These are phyloP conservation scores for Rhynchosporium graminicola DNA, from an alignment of 2,329 filamentous ascomycete genomes.

Conservation along the genomic window DNA sequence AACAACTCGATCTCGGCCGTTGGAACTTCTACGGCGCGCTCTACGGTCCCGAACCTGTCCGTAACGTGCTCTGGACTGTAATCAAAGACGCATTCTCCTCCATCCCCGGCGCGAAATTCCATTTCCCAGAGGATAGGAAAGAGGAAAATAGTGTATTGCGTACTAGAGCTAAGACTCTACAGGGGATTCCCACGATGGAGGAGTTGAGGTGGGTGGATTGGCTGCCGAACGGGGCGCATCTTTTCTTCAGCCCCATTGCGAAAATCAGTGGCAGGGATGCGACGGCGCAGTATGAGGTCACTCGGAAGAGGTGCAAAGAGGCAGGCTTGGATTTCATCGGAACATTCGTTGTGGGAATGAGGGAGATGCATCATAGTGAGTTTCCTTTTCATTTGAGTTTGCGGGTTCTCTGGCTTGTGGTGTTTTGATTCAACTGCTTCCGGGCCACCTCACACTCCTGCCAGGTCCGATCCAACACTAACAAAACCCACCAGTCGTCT, in stretches of 20 bases:
- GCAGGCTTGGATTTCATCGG: constrained; percentile 53
- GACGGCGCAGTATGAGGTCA: constrained; percentile 47
- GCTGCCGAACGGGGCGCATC: constrained; percentile 53
- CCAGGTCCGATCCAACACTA: not conserved
- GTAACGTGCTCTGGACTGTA: constrained; percentile 40
- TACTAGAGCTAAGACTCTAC: constrained; percentile 39
- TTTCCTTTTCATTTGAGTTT: not conserved
- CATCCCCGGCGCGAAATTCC: constrained; percentile 40
- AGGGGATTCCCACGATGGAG: constrained; percentile 36
- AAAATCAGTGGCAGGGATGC: constrained; percentile 51
- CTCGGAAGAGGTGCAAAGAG: constrained; percentile 43
- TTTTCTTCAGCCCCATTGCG: constrained; percentile 55
- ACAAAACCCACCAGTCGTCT: constrained; percentile 42
- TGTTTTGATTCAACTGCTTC: not conserved
- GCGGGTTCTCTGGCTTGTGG: not conserved
- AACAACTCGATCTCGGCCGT: constrained; percentile 45
- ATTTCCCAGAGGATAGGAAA: constrained; percentile 36
- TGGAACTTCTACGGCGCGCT: constrained; percentile 52
- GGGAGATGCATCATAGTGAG: constrained; percentile 55
- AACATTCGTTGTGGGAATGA: constrained; percentile 50
- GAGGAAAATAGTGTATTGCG: constrained; percentile 34
- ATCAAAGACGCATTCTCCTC: constrained; percentile 36
- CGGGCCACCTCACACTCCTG: no score
- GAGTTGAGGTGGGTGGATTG: constrained; percentile 50
- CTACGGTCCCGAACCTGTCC: constrained; percentile 41